Percentiles rank a stretch among this genome's conserved stretches.
phyloP scores from a whole-genome alignment of 2,329 filamentous ascomycete genomes.

The Amphichorda felina region DNA sequence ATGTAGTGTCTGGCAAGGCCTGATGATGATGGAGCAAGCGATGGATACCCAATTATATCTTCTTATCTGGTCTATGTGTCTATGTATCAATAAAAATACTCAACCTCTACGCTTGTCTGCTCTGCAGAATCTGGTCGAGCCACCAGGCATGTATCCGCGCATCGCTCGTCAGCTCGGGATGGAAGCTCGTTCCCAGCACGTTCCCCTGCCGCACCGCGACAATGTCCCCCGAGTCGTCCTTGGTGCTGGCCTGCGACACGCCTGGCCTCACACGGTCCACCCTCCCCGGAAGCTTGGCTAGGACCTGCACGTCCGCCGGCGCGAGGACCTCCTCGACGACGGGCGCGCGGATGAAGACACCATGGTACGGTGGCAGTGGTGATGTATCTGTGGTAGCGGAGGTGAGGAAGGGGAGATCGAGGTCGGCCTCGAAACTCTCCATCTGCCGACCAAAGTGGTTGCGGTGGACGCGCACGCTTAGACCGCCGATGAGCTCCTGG shows the following conservation, averaged over 20 bases:
- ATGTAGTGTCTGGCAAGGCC: background rate
- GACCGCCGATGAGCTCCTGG: conserved; percentile 84
- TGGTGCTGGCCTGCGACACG: conserved; percentile 22
- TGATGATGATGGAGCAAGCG: too few species aligned
- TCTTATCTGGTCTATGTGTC: too few species aligned
- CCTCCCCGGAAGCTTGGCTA: conserved; percentile 35
- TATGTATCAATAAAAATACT: background rate
- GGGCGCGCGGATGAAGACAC: conserved; percentile 88
- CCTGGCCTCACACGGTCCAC: conserved; percentile 23
- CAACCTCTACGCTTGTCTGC: conserved; percentile 7
- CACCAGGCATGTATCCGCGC: conserved; percentile 88
- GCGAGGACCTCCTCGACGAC: conserved; percentile 73
- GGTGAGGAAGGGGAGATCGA: conserved; percentile 60
- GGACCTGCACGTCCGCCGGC: conserved; percentile 30
- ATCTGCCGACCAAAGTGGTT: conserved; percentile 94
- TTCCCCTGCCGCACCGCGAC: conserved; percentile 85
- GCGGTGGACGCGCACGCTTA: conserved; percentile 81
- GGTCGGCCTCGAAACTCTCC: conserved; percentile 73
- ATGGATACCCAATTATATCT: too few species aligned
- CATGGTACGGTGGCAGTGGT: conserved; percentile 42
- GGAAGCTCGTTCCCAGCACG: conserved; percentile 89
- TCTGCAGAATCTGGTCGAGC: conserved; percentile 50
- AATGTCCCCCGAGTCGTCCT: conserved; percentile 55
- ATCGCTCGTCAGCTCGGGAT: conserved; percentile 86
- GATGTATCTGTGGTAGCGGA: background rate